These are phyloP conservation scores for Dipteronia dyeriana DNA, from an alignment of 345 rosid species.

Conservation along the genomic window DNA sequence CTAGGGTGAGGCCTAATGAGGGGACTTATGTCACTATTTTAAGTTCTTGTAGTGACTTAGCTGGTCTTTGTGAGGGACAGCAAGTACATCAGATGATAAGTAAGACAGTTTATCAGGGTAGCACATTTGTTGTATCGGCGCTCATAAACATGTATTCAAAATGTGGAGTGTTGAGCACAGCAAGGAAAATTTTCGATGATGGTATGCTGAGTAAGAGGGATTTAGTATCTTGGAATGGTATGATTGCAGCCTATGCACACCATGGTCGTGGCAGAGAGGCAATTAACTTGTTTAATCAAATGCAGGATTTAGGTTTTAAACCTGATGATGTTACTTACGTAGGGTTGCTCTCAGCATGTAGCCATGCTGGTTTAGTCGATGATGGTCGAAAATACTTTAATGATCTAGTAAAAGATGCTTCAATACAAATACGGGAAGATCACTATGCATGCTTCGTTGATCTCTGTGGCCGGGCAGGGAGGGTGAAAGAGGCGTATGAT, in stretches of 20 bases:
- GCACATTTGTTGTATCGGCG: constrained; percentile 54
- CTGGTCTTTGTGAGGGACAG: constrained; percentile 67
- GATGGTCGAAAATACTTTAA: constrained; percentile 57
- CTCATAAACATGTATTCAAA: constrained; percentile 80
- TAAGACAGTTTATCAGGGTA: constrained; percentile 54
- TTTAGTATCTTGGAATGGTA: constrained; percentile 67
- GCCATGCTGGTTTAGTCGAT: constrained; percentile 72
- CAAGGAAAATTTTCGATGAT: constrained; percentile 57
- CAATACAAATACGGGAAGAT: constrained; percentile 54
- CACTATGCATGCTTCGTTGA: constrained; percentile 73
- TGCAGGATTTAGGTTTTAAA: constrained; percentile 50
- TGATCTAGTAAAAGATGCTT: constrained; percentile 46
- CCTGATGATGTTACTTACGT: constrained; percentile 64
- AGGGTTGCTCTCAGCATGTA: constrained; percentile 68
- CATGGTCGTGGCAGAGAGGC: constrained; percentile 73
- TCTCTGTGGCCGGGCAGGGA: constrained; percentile 70
- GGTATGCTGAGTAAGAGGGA: constrained; percentile 47
- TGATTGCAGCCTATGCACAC: constrained; percentile 74
- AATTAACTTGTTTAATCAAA: constrained; percentile 53
- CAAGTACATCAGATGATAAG: constrained; percentile 65
- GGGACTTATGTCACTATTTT: constrained; percentile 64
- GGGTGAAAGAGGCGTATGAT: constrained; percentile 50
- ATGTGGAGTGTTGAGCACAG: constrained; percentile 54
- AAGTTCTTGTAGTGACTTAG: constrained; percentile 69
- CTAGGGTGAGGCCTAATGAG: constrained; percentile 47